Evolutionary conservation across 1,284 basidiomycete species (phyloP).

Genomic region (Peniophora sp.): DNA sequence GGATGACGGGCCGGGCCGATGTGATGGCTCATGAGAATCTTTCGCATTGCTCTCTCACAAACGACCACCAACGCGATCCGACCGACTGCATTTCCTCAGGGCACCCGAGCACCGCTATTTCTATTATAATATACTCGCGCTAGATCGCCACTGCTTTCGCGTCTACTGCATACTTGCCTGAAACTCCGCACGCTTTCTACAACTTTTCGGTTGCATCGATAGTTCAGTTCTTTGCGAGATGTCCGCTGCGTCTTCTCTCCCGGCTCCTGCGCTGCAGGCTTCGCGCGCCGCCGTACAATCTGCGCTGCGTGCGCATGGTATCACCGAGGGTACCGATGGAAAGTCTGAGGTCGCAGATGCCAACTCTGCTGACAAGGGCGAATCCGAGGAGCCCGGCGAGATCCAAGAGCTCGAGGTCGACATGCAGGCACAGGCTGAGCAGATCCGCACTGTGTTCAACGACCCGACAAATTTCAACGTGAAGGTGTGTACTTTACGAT

Average conservation of each 20-base stretch:
- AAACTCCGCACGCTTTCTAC: background rate
- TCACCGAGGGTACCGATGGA: slow-evolving; percentile 9
- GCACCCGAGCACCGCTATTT: background rate
- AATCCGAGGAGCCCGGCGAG: slow-evolving; percentile 54
- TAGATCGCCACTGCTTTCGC: background rate
- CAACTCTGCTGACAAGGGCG: slow-evolving; percentile 26
- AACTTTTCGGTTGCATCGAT: slow-evolving; percentile 10
- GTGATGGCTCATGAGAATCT: no score
- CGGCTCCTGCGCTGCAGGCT: slow-evolving; percentile 59
- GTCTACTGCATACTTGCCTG: background rate
- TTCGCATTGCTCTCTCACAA: no score
- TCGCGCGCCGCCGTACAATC: slow-evolving; percentile 67
- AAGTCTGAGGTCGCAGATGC: slow-evolving; percentile 11
- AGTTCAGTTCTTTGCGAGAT: slow-evolving; percentile 14
- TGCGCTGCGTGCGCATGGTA: slow-evolving; percentile 48
- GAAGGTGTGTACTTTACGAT: slow-evolving; percentile 47
- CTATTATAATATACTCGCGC: background rate
- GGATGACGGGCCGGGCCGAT: no score
- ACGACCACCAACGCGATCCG: no score
- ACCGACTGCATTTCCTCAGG: no score
- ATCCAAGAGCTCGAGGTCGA: slow-evolving; percentile 71
- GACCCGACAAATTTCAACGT: slow-evolving; percentile 88
- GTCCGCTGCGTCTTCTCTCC: slow-evolving; percentile 31
- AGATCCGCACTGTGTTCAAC: slow-evolving; percentile 84
- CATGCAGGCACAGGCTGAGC: slow-evolving; percentile 75